Conservation (phyloP, 805 yeast genomes). For the Pichia thaimueangensis region DNA sequence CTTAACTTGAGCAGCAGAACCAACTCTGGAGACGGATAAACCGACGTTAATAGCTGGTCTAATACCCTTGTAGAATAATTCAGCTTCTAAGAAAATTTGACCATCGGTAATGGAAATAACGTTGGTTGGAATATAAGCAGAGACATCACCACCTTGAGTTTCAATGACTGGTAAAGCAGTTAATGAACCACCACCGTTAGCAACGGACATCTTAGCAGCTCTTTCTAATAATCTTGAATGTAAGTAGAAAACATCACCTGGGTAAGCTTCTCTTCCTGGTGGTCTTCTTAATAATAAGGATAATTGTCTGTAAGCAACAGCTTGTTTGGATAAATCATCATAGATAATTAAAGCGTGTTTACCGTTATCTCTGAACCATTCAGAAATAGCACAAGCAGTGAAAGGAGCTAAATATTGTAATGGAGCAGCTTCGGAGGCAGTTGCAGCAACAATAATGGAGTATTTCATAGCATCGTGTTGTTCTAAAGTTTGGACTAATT, state of each 20-base stretch:
- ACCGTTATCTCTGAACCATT: slow-evolving; percentile 99
- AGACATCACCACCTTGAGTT: slow-evolving; percentile 98
- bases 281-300: slow-evolving; percentile 96
- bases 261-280: slow-evolving; percentile 95
- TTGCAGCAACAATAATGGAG: slow-evolving; percentile 97
- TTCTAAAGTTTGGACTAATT: slow-evolving; percentile 98
- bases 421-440: slow-evolving; percentile 99
- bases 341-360: slow-evolving; percentile 93
- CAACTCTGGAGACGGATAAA: slow-evolving; percentile 99
- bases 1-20: slow-evolving; percentile 99
- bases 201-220: slow-evolving; percentile 94
- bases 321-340: slow-evolving; percentile 99
- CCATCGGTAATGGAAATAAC: slow-evolving; percentile 97
- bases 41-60: slow-evolving; percentile 99
- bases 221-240: slow-evolving; percentile 94
- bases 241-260: slow-evolving; percentile 94
- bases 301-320: slow-evolving; percentile 99
- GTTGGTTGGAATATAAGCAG: slow-evolving; percentile 78
- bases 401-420: slow-evolving; percentile 99
- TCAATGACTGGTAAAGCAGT: slow-evolving; percentile 95
- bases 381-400: slow-evolving; percentile 99
- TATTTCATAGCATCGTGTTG: slow-evolving; percentile 96
- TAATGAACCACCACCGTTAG: slow-evolving; percentile 87
- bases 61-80: slow-evolving; percentile 99
- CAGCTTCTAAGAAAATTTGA: slow-evolving; percentile 97